phyloP scores from a whole-genome alignment of 345 rosid species.

The Streptanthus diversifolius region DNA sequence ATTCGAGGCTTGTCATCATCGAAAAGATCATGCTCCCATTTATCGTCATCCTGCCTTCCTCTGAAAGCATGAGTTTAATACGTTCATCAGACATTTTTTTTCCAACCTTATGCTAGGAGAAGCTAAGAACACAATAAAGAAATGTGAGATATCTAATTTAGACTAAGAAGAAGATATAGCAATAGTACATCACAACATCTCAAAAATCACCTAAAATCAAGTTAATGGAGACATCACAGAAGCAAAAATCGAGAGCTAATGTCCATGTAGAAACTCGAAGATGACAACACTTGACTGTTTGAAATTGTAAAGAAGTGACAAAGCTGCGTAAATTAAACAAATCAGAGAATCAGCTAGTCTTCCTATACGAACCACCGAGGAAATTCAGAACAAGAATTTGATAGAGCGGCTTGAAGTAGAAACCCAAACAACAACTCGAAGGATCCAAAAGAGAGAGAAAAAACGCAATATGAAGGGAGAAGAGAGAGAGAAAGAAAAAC shows the following conservation, averaged over 20 bases:
- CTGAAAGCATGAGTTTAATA: conserved; percentile 38
- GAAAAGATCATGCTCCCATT: conserved; percentile 94
- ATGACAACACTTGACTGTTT: neutral
- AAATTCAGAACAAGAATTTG: neutral
- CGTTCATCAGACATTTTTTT: neutral
- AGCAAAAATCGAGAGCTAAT: neutral
- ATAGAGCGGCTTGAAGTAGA: neutral
- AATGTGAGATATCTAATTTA: neutral
- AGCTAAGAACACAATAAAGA: neutral
- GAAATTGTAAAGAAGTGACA: neutral
- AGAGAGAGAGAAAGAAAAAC: conserved; percentile 32
- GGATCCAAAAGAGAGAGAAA: neutral
- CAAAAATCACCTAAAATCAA: no score
- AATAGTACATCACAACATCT: neutral
- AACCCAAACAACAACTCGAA: neutral
- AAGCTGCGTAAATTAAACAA: neutral
- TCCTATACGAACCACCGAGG: neutral
- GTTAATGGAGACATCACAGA: neutral
- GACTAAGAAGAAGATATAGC: neutral
- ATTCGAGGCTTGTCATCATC: conserved; percentile 37
- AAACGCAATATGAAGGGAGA: neutral
- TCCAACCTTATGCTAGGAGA: neutral
- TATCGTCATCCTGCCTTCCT: conserved; percentile 78
- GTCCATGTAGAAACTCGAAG: neutral
- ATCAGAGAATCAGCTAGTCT: neutral